These are phyloP conservation scores for Pseudognaphalium luteoalbum DNA, from an alignment of 129 eudicot genomes.

Conservation along the genomic window DNA sequence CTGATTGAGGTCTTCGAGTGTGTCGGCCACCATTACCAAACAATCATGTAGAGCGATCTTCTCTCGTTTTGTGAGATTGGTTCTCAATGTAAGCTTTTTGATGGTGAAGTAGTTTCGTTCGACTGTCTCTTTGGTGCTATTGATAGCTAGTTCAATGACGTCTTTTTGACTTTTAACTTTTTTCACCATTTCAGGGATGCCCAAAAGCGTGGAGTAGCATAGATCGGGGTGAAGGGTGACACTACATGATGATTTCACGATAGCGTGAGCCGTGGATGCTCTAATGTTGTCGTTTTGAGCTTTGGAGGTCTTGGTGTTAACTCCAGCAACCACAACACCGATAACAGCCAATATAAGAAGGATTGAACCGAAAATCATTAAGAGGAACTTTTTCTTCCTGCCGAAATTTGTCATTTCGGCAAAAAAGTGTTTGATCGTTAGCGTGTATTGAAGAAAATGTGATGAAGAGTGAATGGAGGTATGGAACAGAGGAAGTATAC, in stretches of 20 bases:
- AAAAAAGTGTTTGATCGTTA: conserved; percentile 26
- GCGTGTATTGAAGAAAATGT: conserved; percentile 1
- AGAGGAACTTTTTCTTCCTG: conserved; percentile 43
- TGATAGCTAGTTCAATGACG: conserved; percentile 53
- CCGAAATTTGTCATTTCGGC: conserved; percentile 42
- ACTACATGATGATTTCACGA: conserved; percentile 60
- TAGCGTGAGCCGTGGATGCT: conserved; percentile 40
- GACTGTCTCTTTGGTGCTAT: conserved; percentile 42
- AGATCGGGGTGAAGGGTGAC: conserved; percentile 73
- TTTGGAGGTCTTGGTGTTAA: conserved; percentile 20
- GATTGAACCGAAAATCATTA: conserved; percentile 33
- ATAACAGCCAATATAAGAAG: conserved; percentile 23
- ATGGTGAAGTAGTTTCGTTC: conserved; percentile 53
- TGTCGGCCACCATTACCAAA: conserved; percentile 60
- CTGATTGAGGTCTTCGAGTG: conserved; percentile 58
- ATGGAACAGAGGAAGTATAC: no score
- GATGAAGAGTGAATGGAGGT: conserved; percentile 12
- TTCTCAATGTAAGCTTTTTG: conserved; percentile 32
- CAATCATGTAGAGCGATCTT: conserved; percentile 71
- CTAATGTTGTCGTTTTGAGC: conserved; percentile 3
- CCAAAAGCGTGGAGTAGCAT: conserved; percentile 63
- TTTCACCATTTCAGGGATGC: conserved; percentile 29
- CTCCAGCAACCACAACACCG: conserved; percentile 49
- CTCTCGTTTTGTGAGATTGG: conserved; percentile 56
- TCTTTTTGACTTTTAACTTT: conserved; percentile 52